phyloP scores from a whole-genome alignment of 2,329 filamentous ascomycete genomes.

The Alternaria consortialis region DNA sequence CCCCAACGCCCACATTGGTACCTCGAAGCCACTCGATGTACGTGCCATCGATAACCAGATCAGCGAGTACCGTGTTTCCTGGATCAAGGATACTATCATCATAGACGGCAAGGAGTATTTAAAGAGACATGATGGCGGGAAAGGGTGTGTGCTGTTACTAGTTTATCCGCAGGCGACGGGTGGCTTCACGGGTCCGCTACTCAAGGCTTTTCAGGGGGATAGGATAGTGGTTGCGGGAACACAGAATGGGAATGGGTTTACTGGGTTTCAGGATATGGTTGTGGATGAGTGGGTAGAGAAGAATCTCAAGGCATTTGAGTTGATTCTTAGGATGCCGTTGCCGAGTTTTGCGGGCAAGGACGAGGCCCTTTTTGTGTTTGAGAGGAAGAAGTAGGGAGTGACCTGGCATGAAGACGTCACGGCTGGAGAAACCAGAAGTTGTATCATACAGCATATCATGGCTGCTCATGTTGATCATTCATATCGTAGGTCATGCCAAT shows the following conservation, averaged over 20 bases:
- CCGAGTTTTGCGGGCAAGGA: slow-evolving; percentile 81
- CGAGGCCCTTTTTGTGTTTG: slow-evolving; percentile 75
- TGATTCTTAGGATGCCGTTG: slow-evolving; percentile 70
- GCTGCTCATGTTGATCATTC: slow-evolving; percentile 1
- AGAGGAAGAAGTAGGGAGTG: slow-evolving; percentile 37
- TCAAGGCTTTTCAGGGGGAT: slow-evolving; percentile 69
- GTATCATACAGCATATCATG: neutral
- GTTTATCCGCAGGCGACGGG: slow-evolving; percentile 77
- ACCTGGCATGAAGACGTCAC: neutral
- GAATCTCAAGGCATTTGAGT: slow-evolving; percentile 66
- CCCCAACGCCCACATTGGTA: slow-evolving; percentile 66
- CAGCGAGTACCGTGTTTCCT: slow-evolving; percentile 73
- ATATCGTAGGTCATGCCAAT: neutral
- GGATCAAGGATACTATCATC: slow-evolving; percentile 72
- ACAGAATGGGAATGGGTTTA: slow-evolving; percentile 78
- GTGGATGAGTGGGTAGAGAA: slow-evolving; percentile 72
- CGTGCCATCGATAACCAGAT: slow-evolving; percentile 72
- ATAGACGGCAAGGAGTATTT: slow-evolving; percentile 69
- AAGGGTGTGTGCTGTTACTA: slow-evolving; percentile 69
- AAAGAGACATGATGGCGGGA: slow-evolving; percentile 53
- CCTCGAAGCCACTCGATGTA: slow-evolving; percentile 64
- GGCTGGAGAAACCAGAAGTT: neutral
- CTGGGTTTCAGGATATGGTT: slow-evolving; percentile 69
- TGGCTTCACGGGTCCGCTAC: slow-evolving; percentile 70
- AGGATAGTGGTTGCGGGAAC: slow-evolving; percentile 76